Percentiles rank a stretch among this genome's conserved stretches.
These are phyloP conservation scores for Paramecium sonneborni DNA, from an alignment of 73 alveolate genomes.

Conservation along the genomic window DNA sequence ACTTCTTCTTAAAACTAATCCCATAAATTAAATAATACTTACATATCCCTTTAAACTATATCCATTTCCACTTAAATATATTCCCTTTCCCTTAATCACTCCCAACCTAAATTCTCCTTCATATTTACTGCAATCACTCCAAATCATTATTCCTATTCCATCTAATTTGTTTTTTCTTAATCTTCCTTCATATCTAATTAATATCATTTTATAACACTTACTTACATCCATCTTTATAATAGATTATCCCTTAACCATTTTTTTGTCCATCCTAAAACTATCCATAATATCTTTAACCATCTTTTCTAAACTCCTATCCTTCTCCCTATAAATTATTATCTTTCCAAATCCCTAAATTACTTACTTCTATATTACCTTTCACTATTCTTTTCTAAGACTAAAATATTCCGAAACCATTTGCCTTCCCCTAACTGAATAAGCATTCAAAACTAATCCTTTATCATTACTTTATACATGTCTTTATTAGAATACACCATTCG, in stretches of 20 bases:
- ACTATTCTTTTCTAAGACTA: neutral
- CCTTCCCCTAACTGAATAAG: neutral
- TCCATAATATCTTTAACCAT: slow-evolving; percentile 24
- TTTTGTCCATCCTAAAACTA: slow-evolving; percentile 11
- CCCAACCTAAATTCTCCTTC: neutral
- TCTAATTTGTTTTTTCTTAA: neutral
- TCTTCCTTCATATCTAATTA: slow-evolving; percentile 41
- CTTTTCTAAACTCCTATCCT: neutral
- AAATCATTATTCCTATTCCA: neutral
- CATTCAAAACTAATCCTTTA: slow-evolving; percentile 12
- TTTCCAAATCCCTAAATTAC: neutral
- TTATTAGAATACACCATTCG: slow-evolving; percentile 8
- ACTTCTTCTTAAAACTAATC: neutral
- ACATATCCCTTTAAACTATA: neutral
- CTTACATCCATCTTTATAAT: slow-evolving; percentile 28
- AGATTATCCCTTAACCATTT: neutral
- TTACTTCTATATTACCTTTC: neutral
- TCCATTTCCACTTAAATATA: neutral
- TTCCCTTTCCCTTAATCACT: neutral
- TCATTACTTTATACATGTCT: neutral
- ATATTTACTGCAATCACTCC: neutral
- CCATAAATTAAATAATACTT: neutral
- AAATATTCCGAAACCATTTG: slow-evolving; percentile 14
- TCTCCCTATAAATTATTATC: slow-evolving; percentile 7
- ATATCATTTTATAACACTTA: neutral